Evolutionary conservation across 768 basidiomycete genomes (phyloP), one percentile per base, ranked within the genome.

Genomic region (Boletus insuetus): DNA sequence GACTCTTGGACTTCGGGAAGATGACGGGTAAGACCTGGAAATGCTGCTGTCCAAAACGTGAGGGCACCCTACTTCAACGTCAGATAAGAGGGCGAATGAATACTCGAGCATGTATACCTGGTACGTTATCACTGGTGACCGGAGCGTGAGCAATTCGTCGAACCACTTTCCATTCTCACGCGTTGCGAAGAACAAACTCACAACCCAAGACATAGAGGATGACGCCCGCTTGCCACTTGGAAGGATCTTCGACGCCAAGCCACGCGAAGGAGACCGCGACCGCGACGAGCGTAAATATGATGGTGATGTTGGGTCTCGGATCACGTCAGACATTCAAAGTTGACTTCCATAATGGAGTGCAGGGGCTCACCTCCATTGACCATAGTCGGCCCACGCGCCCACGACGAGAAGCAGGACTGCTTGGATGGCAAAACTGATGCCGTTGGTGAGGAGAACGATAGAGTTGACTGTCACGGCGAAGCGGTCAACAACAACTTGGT

Each of bases 21-120:
- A 66, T 90, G 81, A 10, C 82, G 78, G 22, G 85, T 84, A 16
- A 91, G 75, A 17, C 86, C 88, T 1, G 89, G 87, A 65, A 91
- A 90, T 13, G 89, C 89, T 13, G 89, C 89, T 0, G 86, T 87
- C 88, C 87, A 91, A 69, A 91, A 91, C 0, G 89, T 90, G 51
- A 90, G 68, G 31, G 85, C 75, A 52, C 86, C 82, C 82, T 87
- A 53, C 0, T 10, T 40, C 11, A 7, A 46, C 13, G 19, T 66
- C 13, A 58, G 56, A 39, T 9, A n/a, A 17, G 1, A 39, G 13
- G 4, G 12, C 4, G 24, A 22, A 17, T 2, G 16, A n/a, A 35
- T 35, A 16, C 13, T 38, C 13, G 8, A 9, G 34, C 11, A 34
- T 39, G 20, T 35, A 35, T 53, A 80, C 85, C 73, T 89, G 88